Evolutionary conservation across 2,329 filamentous ascomycete genomes (phyloP), one percentile per base, ranked within the genome.

Genomic region (Diaporthe nobilis): DNA sequence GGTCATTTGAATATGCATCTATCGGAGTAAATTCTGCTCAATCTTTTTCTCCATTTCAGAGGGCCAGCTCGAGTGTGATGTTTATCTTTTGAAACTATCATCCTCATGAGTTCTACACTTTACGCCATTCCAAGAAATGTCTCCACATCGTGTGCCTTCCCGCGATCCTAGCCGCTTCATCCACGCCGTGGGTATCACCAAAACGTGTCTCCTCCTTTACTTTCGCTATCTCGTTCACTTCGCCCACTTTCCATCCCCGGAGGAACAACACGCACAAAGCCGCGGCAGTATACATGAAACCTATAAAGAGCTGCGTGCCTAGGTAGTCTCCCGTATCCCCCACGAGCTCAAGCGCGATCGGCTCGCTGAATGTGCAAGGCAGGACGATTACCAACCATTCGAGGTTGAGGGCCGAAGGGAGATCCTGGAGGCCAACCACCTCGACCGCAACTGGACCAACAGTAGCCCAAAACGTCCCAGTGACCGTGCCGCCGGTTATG

Each of bases 321-420:
- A 39, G 55, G 20, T 60, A 60, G 17, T 28, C n/a, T 3, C 31
- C 34, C 8, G 55, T 60, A 12, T n/a, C 34, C 79, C 82, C 79
- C 72, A 87, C 86, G 37, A 94, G 87, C 71, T 89, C 85, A 55
- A 94, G 82, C 2, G 88, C 92, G 77, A 94, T 93, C 3, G 90
- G 89, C 78, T 92, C 91, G 53, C 91, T 89, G 78, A 92, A 95
- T 0, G 93, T 94, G 17, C 90, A 90, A 0, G 94, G 94, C 15
- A 95, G 82, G 8, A 93, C 90, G 20, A 96, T 87, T 12, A 92
- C 86, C 37, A 96, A 81, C 94, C 94, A 96, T 34, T 92, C 89
- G n/a, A 96, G 87, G 73, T 91, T 94, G 49, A 96, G 83, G 0
- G 86, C 89, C 17, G 92, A 91, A 1, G 94, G 93, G 4, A 96